A percentile compares a stretch with the other conserved stretches of the same genome.
phyloP scores from a whole-genome alignment of 257 asterid genomes.

The Solanum virginianum region DNA sequence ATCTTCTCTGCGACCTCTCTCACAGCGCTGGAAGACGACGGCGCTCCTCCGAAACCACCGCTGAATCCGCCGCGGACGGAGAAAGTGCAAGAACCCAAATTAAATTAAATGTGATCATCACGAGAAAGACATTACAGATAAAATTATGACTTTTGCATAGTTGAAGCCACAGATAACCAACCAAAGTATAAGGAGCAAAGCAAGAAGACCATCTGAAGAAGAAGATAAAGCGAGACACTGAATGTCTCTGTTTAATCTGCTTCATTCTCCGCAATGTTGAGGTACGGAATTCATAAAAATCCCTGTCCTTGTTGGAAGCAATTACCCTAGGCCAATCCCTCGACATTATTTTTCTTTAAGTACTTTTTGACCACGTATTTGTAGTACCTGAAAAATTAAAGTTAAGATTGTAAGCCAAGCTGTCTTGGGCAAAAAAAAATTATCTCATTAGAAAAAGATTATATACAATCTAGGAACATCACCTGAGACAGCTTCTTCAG shows the following conservation, averaged over 20 bases:
- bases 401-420: not conserved
- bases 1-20: too few relatives aligned
- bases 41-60: too few relatives aligned
- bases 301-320: slow-evolving; percentile 63
- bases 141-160: not conserved
- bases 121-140: not conserved
- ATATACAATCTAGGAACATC: not conserved
- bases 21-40: too few relatives aligned
- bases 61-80: too few relatives aligned
- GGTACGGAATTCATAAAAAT: slow-evolving; percentile 66
- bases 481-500: slow-evolving; percentile 99
- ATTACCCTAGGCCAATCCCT: slow-evolving; percentile 85
- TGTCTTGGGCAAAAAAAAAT: too few relatives aligned
- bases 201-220: not conserved
- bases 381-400: slow-evolving; percentile 31
- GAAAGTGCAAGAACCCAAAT: too few relatives aligned
- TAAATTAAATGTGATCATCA: not conserved
- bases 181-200: not conserved
- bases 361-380: slow-evolving; percentile 70
- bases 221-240: not conserved
- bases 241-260: slow-evolving; percentile 19
- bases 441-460: too few relatives aligned
- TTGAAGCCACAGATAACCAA: not conserved
- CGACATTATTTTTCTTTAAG: slow-evolving; percentile 65
- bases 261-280: slow-evolving; percentile 78